Evolutionary conservation across 2,329 filamentous ascomycete genomes (phyloP).

Genomic region (Myriosclerotinia duriaeana): DNA sequence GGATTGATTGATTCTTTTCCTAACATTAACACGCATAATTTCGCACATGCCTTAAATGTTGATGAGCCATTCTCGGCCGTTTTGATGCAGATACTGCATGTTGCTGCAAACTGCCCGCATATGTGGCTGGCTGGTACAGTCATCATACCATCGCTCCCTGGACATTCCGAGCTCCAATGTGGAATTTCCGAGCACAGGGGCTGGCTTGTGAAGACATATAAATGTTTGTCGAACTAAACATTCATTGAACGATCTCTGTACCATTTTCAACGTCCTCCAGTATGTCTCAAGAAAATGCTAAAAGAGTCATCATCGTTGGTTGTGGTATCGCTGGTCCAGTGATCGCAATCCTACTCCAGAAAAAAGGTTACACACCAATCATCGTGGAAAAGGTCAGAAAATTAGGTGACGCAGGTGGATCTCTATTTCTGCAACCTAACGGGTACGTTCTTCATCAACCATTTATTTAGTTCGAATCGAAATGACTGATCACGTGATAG

Average conservation of each 20-base stretch:
- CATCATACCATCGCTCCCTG: background rate
- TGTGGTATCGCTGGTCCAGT: constrained; percentile 27
- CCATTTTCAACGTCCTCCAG: background rate
- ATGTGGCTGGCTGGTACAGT: background rate
- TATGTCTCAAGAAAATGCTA: constrained; percentile 6
- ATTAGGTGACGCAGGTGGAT: constrained; percentile 21
- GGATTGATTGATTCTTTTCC: background rate
- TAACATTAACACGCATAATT: background rate
- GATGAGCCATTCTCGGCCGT: background rate
- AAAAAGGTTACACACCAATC: constrained; percentile 27
- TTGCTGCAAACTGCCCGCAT: background rate
- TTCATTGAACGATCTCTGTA: background rate
- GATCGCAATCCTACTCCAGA: constrained; percentile 25
- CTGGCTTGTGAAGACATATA: background rate
- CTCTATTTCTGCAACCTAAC: constrained; percentile 23
- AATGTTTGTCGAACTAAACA: background rate
- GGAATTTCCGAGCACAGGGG: background rate
- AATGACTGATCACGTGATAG: constrained; percentile 7
- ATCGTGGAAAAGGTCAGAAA: constrained; percentile 25
- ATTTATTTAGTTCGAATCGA: background rate
- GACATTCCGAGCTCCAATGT: background rate
- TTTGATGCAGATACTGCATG: background rate
- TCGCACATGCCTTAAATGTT: background rate
- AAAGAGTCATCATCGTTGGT: constrained; percentile 25
- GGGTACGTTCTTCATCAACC: constrained; percentile 7